Evolutionary conservation across 768 basidiomycete species (phyloP).

Genomic region (Xerocomus spinulosus): DNA sequence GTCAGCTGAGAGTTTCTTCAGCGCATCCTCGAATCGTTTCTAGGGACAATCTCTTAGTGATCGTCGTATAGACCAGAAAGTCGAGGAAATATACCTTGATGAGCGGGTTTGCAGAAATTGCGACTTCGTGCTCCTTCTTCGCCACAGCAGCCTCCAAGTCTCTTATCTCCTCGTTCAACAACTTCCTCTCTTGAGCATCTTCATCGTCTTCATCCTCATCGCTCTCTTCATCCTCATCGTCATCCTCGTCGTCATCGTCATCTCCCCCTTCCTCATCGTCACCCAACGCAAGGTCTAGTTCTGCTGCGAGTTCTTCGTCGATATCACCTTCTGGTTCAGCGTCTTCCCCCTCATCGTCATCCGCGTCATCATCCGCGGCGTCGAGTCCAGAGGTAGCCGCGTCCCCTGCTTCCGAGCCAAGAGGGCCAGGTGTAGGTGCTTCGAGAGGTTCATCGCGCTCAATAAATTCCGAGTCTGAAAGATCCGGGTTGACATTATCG

Average conservation of each 20-base stretch:
- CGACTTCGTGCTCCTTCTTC: conserved; percentile 80
- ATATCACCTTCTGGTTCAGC: conserved; percentile 74
- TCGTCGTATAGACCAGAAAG: neutral
- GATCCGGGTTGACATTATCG: conserved; percentile 86
- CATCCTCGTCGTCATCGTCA: conserved; percentile 69
- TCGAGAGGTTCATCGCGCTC: conserved; percentile 59
- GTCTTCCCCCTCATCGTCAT: conserved; percentile 54
- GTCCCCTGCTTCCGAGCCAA: conserved; percentile 63
- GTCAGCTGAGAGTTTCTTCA: conserved; percentile 83
- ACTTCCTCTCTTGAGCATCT: conserved; percentile 67
- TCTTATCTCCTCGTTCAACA: conserved; percentile 84
- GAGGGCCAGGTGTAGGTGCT: conserved; percentile 66
- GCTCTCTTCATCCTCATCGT: conserved; percentile 47
- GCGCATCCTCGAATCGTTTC: conserved; percentile 91
- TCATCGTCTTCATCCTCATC: conserved; percentile 82
- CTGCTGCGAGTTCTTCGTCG: conserved; percentile 84
- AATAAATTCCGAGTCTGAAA: conserved; percentile 85
- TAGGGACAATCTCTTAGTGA: conserved; percentile 27
- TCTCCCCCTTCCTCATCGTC: conserved; percentile 57
- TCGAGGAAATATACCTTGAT: conserved; percentile 54
- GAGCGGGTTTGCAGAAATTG: conserved; percentile 79
- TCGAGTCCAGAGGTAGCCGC: conserved; percentile 51
- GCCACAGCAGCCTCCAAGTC: conserved; percentile 85
- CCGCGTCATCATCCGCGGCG: conserved; percentile 55
- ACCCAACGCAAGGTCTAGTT: conserved; percentile 78